Conservation (phyloP, 768 basidiomycete species). For the Chlorophyllum brunneum region DNA sequence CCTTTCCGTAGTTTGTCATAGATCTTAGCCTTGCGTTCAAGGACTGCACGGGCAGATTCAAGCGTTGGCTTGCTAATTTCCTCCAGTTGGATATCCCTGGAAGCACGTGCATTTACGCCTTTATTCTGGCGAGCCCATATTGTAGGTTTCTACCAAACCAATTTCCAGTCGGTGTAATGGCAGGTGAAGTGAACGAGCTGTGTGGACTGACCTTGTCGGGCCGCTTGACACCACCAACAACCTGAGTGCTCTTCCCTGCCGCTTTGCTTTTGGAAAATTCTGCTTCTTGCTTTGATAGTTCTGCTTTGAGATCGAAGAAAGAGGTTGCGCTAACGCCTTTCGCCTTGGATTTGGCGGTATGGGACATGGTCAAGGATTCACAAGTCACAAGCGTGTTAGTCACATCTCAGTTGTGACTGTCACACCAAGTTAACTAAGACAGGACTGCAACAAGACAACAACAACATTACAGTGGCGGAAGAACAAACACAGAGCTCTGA, state of each 20-base stretch:
- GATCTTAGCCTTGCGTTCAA: slow-evolving; percentile 76
- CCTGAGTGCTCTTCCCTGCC: slow-evolving; percentile 46
- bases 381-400: too few species aligned
- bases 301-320: slow-evolving; percentile 80
- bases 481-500: too few species aligned
- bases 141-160: slow-evolving; percentile 57
- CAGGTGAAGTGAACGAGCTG: not conserved
- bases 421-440: too few species aligned
- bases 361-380: slow-evolving; percentile 31
- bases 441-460: too few species aligned
- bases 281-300: slow-evolving; percentile 59
- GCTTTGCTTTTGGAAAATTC: slow-evolving; percentile 58
- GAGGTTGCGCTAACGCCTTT: slow-evolving; percentile 70
- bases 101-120: slow-evolving; percentile 61
- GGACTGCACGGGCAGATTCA: slow-evolving; percentile 64
- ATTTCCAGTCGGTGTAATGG: not conserved
- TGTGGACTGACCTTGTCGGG: slow-evolving; percentile 59
- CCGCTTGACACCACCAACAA: slow-evolving; percentile 60
- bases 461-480: too few species aligned
- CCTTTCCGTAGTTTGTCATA: slow-evolving; percentile 79
- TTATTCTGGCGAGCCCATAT: slow-evolving; percentile 76
- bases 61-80: slow-evolving; percentile 64
- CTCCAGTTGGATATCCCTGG: slow-evolving; percentile 69
- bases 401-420: too few species aligned
- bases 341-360: slow-evolving; percentile 58